Percentiles rank a stretch among this genome's conserved stretches.
phyloP scores from a whole-genome alignment of 2,329 filamentous ascomycete genomes.

The Tolypocladium inflatum region DNA sequence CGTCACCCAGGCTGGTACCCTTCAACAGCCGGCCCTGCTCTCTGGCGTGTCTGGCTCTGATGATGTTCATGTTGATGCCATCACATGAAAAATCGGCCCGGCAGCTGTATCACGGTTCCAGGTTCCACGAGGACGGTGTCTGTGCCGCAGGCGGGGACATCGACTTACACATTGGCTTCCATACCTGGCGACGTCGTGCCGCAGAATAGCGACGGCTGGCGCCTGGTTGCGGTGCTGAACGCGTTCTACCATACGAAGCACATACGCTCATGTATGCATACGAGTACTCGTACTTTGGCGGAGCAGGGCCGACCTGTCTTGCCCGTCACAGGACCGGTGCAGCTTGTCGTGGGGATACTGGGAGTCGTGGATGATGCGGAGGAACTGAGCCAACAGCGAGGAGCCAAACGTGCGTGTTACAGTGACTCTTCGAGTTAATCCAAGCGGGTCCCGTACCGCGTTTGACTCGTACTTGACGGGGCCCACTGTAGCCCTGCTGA shows the following conservation, averaged over 20 bases:
- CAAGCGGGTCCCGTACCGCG: too few relatives aligned
- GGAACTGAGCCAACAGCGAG: background rate
- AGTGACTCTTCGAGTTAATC: too few relatives aligned
- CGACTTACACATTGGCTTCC: conserved; percentile 8
- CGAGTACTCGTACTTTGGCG: conserved; percentile 12
- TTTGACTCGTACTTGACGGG: too few relatives aligned
- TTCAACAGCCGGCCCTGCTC: conserved; percentile 6
- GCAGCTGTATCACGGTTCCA: conserved; percentile 15
- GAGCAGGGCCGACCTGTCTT: conserved; percentile 6
- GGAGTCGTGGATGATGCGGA: conserved; percentile 3
- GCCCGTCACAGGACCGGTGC: conserved; percentile 4
- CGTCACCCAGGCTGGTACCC: background rate
- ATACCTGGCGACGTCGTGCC: conserved; percentile 19
- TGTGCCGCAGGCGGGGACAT: conserved; percentile 14
- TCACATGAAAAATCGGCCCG: conserved; percentile 1
- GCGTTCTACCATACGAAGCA: conserved; percentile 12
- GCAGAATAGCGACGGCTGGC: conserved; percentile 13
- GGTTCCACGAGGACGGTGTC: conserved; percentile 21
- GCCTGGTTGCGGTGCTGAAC: conserved; percentile 15
- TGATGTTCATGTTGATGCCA: conserved; percentile 4
- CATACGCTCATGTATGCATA: conserved; percentile 13
- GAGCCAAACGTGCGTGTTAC: background rate
- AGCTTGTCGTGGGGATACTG: conserved; percentile 6
- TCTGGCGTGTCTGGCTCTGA: background rate
- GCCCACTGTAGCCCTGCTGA: background rate